phyloP scores from a whole-genome alignment of 257 asterid genomes.

The Solanum arcanum region DNA sequence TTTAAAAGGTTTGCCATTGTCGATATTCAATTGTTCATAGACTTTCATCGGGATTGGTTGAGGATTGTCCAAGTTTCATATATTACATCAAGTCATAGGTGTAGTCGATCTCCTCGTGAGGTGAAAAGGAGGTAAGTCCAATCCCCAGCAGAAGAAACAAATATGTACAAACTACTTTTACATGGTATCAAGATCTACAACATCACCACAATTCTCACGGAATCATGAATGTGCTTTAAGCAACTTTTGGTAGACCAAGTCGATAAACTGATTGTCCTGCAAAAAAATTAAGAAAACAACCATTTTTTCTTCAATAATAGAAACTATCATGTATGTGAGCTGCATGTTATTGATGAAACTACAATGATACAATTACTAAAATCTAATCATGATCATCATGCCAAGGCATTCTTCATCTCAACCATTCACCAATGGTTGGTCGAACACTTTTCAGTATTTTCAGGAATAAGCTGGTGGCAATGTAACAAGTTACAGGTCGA shows the following conservation, averaged over 20 bases:
- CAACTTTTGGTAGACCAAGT: constrained; percentile 28
- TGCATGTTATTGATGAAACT: not conserved
- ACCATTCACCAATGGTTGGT: not conserved
- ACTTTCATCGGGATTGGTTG: not conserved
- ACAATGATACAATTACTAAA: not conserved
- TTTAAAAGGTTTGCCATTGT: not conserved
- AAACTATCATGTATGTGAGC: not conserved
- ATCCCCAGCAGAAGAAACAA: not conserved
- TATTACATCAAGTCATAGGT: not conserved
- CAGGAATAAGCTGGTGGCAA: not conserved
- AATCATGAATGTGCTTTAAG: constrained; percentile 20
- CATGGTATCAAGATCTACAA: not conserved
- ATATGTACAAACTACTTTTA: not conserved
- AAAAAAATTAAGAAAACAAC: not conserved
- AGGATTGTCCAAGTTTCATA: not conserved
- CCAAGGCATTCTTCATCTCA: not conserved
- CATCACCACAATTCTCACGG: not conserved
- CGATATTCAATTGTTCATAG: not conserved
- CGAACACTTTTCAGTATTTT: not conserved
- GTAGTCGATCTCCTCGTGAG: not conserved
- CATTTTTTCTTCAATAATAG: not conserved
- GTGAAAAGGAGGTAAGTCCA: not conserved
- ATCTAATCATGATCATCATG: not conserved
- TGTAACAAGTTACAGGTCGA: not conserved
- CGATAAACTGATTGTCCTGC: constrained; percentile 38